A percentile compares a stretch with the other conserved stretches of the same genome.
Evolutionary conservation across 768 basidiomycete genomes (phyloP).

Genomic region (Strobilomyces echinocephalus): DNA sequence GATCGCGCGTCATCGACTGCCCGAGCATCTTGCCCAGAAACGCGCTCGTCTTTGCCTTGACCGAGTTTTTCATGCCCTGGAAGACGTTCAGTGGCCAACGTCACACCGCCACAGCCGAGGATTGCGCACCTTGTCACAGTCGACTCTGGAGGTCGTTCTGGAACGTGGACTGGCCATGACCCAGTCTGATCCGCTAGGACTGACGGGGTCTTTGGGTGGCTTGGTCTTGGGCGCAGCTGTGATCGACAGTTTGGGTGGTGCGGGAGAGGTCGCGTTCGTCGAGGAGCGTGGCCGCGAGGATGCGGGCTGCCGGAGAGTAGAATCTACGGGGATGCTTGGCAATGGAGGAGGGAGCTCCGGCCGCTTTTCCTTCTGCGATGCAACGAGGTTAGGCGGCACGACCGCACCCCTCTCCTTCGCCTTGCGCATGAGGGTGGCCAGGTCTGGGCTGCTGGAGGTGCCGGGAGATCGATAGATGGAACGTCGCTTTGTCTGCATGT

Average conservation of each 20-base stretch:
- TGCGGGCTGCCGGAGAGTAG: constrained; percentile 24
- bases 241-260: constrained; percentile 34
- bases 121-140: constrained; percentile 44
- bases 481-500: constrained; percentile 69
- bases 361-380: constrained; percentile 29
- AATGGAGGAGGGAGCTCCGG: constrained; percentile 43
- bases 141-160: constrained; percentile 38
- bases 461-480: constrained; percentile 86
- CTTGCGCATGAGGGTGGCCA: constrained; percentile 81
- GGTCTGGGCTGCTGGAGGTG: constrained; percentile 87
- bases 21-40: constrained; percentile 79
- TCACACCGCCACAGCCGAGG: background rate
- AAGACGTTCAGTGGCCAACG: background rate
- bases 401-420: constrained; percentile 64
- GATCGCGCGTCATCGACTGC: constrained; percentile 58
- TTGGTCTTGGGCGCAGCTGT: constrained; percentile 26
- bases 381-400: constrained; percentile 30
- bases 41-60: constrained; percentile 75
- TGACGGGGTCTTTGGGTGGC: constrained; percentile 27
- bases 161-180: constrained; percentile 43
- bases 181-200: constrained; percentile 42
- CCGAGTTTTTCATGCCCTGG: constrained; percentile 50
- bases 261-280: constrained; percentile 32
- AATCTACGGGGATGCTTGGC: constrained; percentile 27
- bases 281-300: constrained; percentile 40